phyloP scores from a whole-genome alignment of 73 alveolate genomes.

The Tetrahymena thermophila region DNA sequence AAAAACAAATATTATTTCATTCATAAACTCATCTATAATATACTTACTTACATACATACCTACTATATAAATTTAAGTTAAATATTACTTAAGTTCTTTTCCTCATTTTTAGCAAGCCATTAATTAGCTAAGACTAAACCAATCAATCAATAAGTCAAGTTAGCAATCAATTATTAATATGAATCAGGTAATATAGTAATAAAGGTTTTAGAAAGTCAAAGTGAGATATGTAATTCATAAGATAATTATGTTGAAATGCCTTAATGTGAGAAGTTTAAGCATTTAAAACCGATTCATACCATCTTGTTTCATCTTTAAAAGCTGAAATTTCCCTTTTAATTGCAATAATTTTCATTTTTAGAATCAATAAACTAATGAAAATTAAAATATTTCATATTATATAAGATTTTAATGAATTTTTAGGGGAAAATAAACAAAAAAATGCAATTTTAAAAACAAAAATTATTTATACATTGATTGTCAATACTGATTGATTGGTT shows the following conservation, averaged over 20 bases:
- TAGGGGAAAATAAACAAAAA: too few relatives aligned
- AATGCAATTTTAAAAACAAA: too few relatives aligned
- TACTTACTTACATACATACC: background rate
- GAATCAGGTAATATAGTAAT: too few relatives aligned
- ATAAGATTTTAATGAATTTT: too few relatives aligned
- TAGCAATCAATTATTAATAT: background rate
- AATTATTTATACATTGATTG: too few relatives aligned
- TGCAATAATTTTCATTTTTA: background rate
- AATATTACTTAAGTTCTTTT: background rate
- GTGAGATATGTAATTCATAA: background rate
- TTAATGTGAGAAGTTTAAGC: too few relatives aligned
- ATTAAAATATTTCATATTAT: too few relatives aligned
- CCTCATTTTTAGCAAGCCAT: background rate
- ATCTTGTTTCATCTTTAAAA: too few relatives aligned
- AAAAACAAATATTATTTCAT: background rate
- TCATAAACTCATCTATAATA: background rate
- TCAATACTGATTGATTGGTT: too few relatives aligned
- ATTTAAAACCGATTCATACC: background rate
- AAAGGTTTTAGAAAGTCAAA: background rate
- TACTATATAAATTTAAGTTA: background rate
- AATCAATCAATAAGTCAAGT: background rate
- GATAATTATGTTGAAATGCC: background rate
- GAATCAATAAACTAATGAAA: background rate
- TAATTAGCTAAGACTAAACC: background rate
- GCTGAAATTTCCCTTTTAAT: background rate